phyloP scores from a whole-genome alignment of 345 rosid species.

The Populus tremula region DNA sequence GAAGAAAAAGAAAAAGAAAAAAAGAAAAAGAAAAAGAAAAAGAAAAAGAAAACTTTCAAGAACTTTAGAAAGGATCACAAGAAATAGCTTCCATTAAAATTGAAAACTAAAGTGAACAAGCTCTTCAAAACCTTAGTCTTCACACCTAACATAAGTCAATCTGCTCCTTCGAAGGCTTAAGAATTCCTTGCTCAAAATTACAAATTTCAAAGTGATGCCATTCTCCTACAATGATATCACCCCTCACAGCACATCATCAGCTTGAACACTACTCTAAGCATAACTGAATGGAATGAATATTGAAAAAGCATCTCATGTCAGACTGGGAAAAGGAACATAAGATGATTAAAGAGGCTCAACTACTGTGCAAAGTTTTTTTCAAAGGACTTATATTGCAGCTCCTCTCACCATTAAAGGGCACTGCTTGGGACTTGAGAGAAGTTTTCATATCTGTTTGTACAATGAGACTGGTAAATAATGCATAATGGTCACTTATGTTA shows the following conservation, averaged over 20 bases:
- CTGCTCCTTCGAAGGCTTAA: not conserved
- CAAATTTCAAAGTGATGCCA: not conserved
- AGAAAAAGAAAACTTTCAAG: not conserved
- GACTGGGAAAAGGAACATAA: not conserved
- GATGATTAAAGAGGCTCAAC: not conserved
- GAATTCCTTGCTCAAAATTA: not conserved
- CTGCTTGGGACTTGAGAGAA: not conserved
- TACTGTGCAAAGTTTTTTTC: not conserved
- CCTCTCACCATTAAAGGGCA: not conserved
- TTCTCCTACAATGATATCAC: not conserved
- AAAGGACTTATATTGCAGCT: not conserved
- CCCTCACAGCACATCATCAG: not conserved
- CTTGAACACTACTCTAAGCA: not conserved
- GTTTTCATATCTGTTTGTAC: not conserved
- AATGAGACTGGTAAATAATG: not conserved
- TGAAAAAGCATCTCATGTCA: not conserved
- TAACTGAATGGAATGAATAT: not conserved
- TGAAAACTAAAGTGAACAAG: not conserved
- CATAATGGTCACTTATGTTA: not conserved
- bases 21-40: not conserved
- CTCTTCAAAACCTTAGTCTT: not conserved
- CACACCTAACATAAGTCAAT: not conserved
- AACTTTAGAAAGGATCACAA: not conserved
- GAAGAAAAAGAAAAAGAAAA: not conserved
- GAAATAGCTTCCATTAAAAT: not conserved